phyloP scores from a whole-genome alignment of 1,139 yeast genomes.

The Kurtzmaniella quercitrusa region DNA sequence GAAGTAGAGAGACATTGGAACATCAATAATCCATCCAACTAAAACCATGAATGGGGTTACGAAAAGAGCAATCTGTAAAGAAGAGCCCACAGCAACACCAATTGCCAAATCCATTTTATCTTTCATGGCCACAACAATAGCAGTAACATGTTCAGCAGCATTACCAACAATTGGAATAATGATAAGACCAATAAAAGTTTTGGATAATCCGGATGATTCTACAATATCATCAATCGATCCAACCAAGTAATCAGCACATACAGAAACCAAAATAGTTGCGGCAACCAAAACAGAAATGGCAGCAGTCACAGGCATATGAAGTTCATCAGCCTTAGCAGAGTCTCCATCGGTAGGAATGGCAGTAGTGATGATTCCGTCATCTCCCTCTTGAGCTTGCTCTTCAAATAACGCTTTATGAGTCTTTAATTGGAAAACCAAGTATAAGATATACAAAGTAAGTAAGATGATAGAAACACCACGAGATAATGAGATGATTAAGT shows the following conservation, averaged over 20 bases:
- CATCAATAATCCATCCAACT: constrained; percentile 84
- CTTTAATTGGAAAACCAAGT: constrained; percentile 79
- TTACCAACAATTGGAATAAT: constrained; percentile 96
- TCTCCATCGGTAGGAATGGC: constrained; percentile 27
- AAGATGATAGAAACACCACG: constrained; percentile 84
- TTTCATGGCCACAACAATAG: constrained; percentile 89
- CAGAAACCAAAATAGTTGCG: constrained; percentile 77
- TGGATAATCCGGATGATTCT: constrained; percentile 76
- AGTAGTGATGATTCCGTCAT: constrained; percentile 33
- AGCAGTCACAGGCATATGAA: constrained; percentile 36
- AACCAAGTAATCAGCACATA: constrained; percentile 91
- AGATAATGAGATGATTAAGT: constrained; percentile 66
- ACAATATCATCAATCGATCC: constrained; percentile 91
- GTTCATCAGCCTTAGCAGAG: constrained; percentile 20
- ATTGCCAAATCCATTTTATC: constrained; percentile 97
- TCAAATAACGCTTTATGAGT: constrained; percentile 67
- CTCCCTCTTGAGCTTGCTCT: constrained; percentile 34
- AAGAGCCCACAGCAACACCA: constrained; percentile 97
- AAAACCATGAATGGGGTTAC: constrained; percentile 94
- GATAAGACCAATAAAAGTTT: constrained; percentile 91
- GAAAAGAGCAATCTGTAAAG: constrained; percentile 90
- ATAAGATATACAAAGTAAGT: constrained; percentile 72
- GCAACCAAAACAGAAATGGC: constrained; percentile 47
- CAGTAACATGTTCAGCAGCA: constrained; percentile 98
- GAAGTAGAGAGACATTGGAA: constrained; percentile 90